A percentile compares a stretch with the other conserved stretches of the same genome.
Evolutionary conservation across 257 asterid species (phyloP).

Genomic region (Solanum paucissectum): DNA sequence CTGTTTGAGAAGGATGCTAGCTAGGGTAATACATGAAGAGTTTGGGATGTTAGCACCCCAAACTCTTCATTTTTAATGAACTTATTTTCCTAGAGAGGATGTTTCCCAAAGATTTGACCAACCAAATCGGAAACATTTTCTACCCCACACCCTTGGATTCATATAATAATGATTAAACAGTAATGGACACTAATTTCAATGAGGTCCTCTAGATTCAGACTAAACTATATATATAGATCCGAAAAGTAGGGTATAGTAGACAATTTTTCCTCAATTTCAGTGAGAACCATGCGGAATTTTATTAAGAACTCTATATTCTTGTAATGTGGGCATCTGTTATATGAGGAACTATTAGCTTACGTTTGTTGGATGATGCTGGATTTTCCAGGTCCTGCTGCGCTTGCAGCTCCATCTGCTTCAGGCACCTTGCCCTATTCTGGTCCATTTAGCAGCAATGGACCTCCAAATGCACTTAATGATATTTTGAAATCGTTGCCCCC

Average conservation of each 20-base stretch:
- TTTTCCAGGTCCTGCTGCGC: constrained; percentile 31
- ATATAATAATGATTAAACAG: neutral
- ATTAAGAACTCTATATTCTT: neutral
- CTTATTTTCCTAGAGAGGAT: neutral
- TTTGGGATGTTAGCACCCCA: too few species aligned
- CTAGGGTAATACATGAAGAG: neutral
- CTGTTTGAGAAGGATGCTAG: neutral
- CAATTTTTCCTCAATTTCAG: neutral
- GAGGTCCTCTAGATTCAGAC: neutral
- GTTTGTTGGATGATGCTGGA: neutral
- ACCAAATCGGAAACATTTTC: neutral
- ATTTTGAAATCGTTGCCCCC: constrained; percentile 59
- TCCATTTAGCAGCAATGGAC: constrained; percentile 29
- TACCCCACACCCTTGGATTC: neutral
- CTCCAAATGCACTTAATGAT: constrained; percentile 34
- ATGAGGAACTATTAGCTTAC: neutral
- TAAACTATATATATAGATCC: neutral
- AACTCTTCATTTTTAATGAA: neutral
- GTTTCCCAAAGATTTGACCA: neutral
- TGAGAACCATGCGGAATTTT: neutral
- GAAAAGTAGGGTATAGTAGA: neutral
- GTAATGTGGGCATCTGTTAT: neutral
- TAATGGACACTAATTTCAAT: neutral
- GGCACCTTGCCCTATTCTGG: constrained; percentile 30
- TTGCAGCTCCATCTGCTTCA: constrained; percentile 31